Base-by-base conservation (phyloP, 208 protist genomes). In the Acanthamoeba lenticulata region DNA sequence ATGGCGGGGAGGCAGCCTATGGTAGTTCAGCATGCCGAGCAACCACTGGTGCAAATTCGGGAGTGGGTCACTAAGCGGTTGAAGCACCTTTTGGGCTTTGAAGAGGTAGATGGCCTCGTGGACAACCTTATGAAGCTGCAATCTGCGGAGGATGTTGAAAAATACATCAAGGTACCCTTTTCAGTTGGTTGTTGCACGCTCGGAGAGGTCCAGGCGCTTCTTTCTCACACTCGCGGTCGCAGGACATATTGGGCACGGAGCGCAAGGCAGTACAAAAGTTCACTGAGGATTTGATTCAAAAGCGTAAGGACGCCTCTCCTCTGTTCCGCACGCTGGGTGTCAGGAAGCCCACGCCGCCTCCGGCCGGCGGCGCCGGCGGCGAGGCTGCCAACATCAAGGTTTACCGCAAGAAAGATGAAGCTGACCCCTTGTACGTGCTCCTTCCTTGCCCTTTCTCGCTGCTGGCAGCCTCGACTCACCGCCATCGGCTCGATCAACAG, bases 221-320 rank as follows among this genome's bases (percentile, higher is more conserved):
- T 60, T 60, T 60, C 36, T 36, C 27, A 19, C 11, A 60, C 47
- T 24, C 32, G 42, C 11, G 9, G 0, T 19, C 38, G 34, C 42
- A 91, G 85, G 57, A 69, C 55, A 69, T 91, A 5, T 32, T 91
- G 57, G 85, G 85, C 32, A 72, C 36, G 19, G 85, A 91, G 21
- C 47, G 85, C 17, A 91, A 91, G 57, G 85, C 85, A 36, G 85
- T 91, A 52, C 47, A 91, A 72, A 91, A 91, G 57, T 91, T 91
- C 38, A 72, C 36, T 2, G 85, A 91, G 52, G 57, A 91, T 49
- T 38, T 91, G 7, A 47, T 91, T 15, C 55, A 91, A 36, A 91
- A 91, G 55, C 21, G 85, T 24, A 69, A 72, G 55, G 57, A 91
- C 38, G 57, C 85, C 1, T 91, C 85, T 15, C 55, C 85, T 3